Evolutionary conservation across 208 protist genomes (phyloP).

Genomic region (Leptomonas pyrrhocoris): DNA sequence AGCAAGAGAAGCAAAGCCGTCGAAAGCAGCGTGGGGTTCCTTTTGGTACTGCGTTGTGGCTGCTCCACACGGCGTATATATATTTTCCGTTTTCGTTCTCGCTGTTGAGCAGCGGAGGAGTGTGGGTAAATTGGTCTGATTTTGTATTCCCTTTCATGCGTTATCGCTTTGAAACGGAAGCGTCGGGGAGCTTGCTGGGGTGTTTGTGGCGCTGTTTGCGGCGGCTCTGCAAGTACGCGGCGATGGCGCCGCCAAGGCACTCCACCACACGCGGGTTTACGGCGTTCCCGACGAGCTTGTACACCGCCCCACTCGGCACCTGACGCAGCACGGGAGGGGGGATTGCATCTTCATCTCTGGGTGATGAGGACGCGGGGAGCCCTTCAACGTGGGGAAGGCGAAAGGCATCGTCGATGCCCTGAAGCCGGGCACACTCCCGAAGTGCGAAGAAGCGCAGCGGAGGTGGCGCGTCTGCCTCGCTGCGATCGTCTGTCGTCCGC

Average conservation of each 20-base stretch:
- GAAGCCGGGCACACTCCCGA: constrained; percentile 78
- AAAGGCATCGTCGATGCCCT: constrained; percentile 73
- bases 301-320: constrained; percentile 43
- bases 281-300: constrained; percentile 78
- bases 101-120: no score
- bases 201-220: not conserved
- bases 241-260: constrained; percentile 29
- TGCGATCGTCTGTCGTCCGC: not conserved
- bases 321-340: constrained; percentile 10
- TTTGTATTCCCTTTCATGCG: not conserved
- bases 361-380: not conserved
- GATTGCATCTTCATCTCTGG: not conserved
- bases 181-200: no score
- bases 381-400: constrained; percentile 31
- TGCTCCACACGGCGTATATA: no score
- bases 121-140: no score
- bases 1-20: no score
- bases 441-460: constrained; percentile 68
- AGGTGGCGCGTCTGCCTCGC: not conserved
- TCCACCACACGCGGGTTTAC: constrained; percentile 81
- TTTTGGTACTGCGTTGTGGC: no score
- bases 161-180: not conserved
- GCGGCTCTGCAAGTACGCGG: constrained; percentile 3
- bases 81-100: no score
- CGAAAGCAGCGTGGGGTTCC: no score